Conservation (phyloP, 768 basidiomycete genomes). For the Lentinula raphanica region DNA sequence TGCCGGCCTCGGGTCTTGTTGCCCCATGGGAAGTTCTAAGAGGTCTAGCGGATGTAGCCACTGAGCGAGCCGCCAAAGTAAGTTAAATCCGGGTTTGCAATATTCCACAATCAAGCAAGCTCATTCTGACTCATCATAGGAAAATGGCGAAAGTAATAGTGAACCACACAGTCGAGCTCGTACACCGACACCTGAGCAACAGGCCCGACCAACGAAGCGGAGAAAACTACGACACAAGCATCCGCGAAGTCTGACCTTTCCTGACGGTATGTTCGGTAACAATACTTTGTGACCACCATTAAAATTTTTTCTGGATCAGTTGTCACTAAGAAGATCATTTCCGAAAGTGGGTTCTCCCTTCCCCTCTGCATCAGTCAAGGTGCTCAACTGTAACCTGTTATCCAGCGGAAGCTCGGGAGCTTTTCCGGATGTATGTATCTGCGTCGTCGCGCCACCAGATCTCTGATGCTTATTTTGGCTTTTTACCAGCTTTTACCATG, state of each 20-base stretch:
- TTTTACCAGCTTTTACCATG: conserved; percentile 71
- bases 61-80: conserved; percentile 74
- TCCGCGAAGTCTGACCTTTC: conserved; percentile 57
- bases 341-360: too few species aligned
- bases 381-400: neutral
- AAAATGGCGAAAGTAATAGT: conserved; percentile 73
- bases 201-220: conserved; percentile 63
- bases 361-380: neutral
- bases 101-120: neutral
- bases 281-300: neutral
- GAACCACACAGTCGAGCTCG: conserved; percentile 73
- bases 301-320: conserved; percentile 35
- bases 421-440: conserved; percentile 73
- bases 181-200: conserved; percentile 67
- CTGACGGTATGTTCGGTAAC: conserved; percentile 54
- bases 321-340: conserved; percentile 76
- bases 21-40: conserved; percentile 85
- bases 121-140: conserved; percentile 35
- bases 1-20: conserved; percentile 76
- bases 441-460: conserved; percentile 4
- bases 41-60: conserved; percentile 77
- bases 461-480: conserved; percentile 12
- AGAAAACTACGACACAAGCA: conserved; percentile 65
- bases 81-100: conserved; percentile 9
- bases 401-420: conserved; percentile 67